phyloP scores from a whole-genome alignment of 352 stramenopile genomes.

The Chrysophaeum taylorii region DNA sequence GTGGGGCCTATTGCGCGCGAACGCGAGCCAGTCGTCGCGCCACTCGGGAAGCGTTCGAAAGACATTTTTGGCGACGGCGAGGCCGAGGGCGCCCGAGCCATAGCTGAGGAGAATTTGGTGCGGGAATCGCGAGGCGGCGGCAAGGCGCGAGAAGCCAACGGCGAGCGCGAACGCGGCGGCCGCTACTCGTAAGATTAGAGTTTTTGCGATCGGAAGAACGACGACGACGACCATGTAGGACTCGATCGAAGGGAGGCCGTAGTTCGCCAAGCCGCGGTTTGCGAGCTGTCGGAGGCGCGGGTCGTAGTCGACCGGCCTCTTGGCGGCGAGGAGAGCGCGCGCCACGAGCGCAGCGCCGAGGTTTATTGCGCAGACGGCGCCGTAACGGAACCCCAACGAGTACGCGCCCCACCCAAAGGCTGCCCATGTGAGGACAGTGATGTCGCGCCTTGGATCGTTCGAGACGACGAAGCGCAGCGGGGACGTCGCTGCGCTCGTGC shows the following conservation, averaged over 20 bases:
- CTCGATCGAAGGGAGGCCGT: neutral
- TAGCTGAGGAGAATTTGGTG: neutral
- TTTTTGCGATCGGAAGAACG: neutral
- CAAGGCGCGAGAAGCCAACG: neutral
- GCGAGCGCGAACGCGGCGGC: neutral
- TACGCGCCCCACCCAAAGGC: too few relatives aligned
- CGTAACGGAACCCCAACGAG: too few relatives aligned
- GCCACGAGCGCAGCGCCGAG: neutral
- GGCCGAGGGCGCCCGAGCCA: neutral
- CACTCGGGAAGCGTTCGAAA: neutral
- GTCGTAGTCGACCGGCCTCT: neutral
- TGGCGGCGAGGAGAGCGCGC: neutral
- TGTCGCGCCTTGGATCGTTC: too few relatives aligned
- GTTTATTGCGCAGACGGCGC: too few relatives aligned
- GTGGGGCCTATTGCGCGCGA: neutral
- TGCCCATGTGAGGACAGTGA: too few relatives aligned
- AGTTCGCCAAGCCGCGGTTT: neutral
- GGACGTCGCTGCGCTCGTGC: too few relatives aligned
- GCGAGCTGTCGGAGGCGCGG: neutral
- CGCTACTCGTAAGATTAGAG: neutral
- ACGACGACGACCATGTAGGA: conserved; percentile 10
- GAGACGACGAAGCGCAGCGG: too few relatives aligned
- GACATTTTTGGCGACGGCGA: neutral
- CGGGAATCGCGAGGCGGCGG: neutral
- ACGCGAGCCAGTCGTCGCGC: neutral